These are phyloP conservation scores for Lantana camara DNA, from an alignment of 257 asterid species.

Conservation along the genomic window DNA sequence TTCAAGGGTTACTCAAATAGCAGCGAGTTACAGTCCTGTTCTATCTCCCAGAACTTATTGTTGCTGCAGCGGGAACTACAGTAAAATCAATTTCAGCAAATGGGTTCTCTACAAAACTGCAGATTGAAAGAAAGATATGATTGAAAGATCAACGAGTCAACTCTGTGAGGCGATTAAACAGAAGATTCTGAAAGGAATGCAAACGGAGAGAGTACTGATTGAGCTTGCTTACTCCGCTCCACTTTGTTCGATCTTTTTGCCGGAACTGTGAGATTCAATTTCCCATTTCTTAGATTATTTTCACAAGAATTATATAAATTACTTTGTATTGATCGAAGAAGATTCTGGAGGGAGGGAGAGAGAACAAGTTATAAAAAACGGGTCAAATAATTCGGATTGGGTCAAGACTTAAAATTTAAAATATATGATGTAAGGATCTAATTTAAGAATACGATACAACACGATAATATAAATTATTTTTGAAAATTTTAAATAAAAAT, in stretches of 20 bases:
- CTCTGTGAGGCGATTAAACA: not conserved
- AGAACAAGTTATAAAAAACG: not conserved
- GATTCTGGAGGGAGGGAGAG: constrained; percentile 32
- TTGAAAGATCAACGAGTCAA: not conserved
- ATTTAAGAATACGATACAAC: too few species aligned
- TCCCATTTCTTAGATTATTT: too few species aligned
- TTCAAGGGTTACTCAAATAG: constrained; percentile 5
- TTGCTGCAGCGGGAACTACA: not conserved
- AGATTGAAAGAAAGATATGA: not conserved
- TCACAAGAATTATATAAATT: not conserved
- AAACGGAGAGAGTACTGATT: not conserved
- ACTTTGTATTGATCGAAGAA: constrained; percentile 39
- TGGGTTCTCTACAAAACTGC: not conserved
- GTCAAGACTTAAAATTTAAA: too few species aligned
- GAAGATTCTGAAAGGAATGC: not conserved
- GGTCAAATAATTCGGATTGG: constrained; percentile 19
- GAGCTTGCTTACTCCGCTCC: constrained; percentile 16
- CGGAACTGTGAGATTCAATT: not conserved
- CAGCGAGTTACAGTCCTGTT: not conserved
- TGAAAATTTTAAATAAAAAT: too few species aligned
- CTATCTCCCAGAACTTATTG: not conserved
- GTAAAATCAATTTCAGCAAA: not conserved
- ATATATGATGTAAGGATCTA: too few species aligned
- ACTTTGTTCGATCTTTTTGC: not conserved
- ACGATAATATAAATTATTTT: too few species aligned